Conservation (phyloP, 2,329 filamentous ascomycete genomes). For the Verruconis gallopava region DNA sequence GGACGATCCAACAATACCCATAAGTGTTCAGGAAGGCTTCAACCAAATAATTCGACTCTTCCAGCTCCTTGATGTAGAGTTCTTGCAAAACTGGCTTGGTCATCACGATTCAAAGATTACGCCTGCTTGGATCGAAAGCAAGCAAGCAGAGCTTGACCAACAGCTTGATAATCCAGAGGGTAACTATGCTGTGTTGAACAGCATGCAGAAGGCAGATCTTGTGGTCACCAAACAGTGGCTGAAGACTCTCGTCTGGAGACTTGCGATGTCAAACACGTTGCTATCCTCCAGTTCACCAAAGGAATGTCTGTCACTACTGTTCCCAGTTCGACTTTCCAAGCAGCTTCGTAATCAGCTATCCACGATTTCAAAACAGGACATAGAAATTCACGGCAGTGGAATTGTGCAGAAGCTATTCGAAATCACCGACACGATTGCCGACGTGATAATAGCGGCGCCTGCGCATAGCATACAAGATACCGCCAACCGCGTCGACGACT, state of each 20-base stretch:
- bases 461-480: conserved; percentile 31
- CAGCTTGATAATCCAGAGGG: background rate
- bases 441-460: conserved; percentile 42
- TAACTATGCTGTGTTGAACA: conserved; percentile 25
- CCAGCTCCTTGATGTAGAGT: conserved; percentile 30
- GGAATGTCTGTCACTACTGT: conserved; percentile 26
- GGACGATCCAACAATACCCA: conserved; percentile 26
- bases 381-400: conserved; percentile 43
- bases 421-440: conserved; percentile 46
- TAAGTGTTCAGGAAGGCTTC: conserved; percentile 30
- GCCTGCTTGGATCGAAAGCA: conserved; percentile 32
- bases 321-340: conserved; percentile 32
- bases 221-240: conserved; percentile 38
- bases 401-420: conserved; percentile 49
- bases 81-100: conserved; percentile 32
- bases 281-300: conserved; percentile 23
- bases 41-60: conserved; percentile 34
- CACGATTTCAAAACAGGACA: conserved; percentile 31
- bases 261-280: conserved; percentile 36
- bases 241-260: conserved; percentile 35
- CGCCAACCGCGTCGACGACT: conserved; percentile 38
- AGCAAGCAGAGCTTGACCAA: conserved; percentile 32
- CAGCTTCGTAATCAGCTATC: conserved; percentile 31
- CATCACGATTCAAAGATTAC: conserved; percentile 24
- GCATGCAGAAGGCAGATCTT: conserved; percentile 37